phyloP scores from a whole-genome alignment of 1,139 yeast genomes.

The Pichia norvegensis region DNA sequence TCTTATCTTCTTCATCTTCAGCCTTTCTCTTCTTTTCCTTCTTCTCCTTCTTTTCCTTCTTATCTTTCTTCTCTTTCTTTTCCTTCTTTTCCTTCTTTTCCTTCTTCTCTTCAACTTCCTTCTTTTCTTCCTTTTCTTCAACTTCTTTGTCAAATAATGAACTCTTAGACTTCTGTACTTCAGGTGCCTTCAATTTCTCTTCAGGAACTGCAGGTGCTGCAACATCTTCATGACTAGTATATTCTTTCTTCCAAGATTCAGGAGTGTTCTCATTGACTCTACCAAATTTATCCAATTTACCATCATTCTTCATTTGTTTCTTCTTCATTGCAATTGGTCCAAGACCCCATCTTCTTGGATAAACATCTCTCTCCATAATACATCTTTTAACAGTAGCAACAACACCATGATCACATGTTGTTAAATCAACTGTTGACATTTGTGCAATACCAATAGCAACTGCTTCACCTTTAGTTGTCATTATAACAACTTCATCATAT shows the following conservation, averaged over 20 bases:
- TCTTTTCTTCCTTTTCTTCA: slow-evolving; percentile 31
- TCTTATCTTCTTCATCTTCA: slow-evolving; percentile 48
- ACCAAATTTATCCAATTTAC: slow-evolving; percentile 94
- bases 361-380: slow-evolving; percentile 98
- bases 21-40: slow-evolving; percentile 47
- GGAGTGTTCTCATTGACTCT: slow-evolving; percentile 92
- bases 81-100: slow-evolving; percentile 37
- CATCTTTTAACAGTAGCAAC: slow-evolving; percentile 98
- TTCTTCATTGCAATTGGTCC: slow-evolving; percentile 99
- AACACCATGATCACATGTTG: slow-evolving; percentile 96
- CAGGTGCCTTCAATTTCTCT: slow-evolving; percentile 36
- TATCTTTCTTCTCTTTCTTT: slow-evolving; percentile 46
- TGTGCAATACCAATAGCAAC: slow-evolving; percentile 98
- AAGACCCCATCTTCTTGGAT: slow-evolving; percentile 99
- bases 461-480: slow-evolving; percentile 99
- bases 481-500: slow-evolving; percentile 94
- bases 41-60: slow-evolving; percentile 52
- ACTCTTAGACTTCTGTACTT: slow-evolving; percentile 41
- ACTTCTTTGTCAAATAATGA: slow-evolving; percentile 29
- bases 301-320: slow-evolving; percentile 96
- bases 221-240: slow-evolving; percentile 71
- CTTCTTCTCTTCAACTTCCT: slow-evolving; percentile 28
- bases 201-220: slow-evolving; percentile 38
- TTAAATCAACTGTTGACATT: slow-evolving; percentile 96
- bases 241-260: slow-evolving; percentile 79